A percentile compares a stretch with the other conserved stretches of the same genome.
Evolutionary conservation across 148 eudicot species (phyloP).

Genomic region (Persicaria tinctoria): DNA sequence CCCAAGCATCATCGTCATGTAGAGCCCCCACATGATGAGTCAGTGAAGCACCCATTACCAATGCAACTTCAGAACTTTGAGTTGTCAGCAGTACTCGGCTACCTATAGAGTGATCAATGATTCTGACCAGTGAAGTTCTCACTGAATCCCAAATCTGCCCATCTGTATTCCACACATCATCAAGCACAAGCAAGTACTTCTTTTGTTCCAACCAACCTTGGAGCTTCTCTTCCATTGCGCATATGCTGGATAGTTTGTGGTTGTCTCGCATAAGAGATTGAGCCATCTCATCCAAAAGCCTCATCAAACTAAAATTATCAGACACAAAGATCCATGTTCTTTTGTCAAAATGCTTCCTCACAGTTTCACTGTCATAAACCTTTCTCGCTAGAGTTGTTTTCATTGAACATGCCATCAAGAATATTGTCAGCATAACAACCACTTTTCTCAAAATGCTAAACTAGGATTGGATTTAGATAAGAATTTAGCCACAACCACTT

Average conservation of each 20-base stretch:
- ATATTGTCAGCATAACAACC: too few relatives aligned
- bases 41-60: neutral
- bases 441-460: too few relatives aligned
- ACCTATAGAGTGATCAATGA: neutral
- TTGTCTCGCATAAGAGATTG: neutral
- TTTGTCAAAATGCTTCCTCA: neutral
- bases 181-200: neutral
- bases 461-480: too few relatives aligned
- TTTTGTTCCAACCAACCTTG: neutral
- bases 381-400: conserved; percentile 5
- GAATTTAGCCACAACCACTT: too few relatives aligned
- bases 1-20: neutral
- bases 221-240: neutral
- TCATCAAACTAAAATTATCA: neutral
- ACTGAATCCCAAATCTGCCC: neutral
- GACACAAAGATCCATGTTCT: conserved; percentile 2
- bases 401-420: too few relatives aligned
- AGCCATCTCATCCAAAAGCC: conserved; percentile 6
- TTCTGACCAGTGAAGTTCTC: neutral
- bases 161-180: neutral
- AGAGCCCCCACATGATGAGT: neutral
- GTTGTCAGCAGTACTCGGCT: neutral
- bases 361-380: neutral
- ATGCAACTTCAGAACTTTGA: neutral
- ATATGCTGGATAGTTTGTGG: neutral